phyloP scores from a whole-genome alignment of 768 basidiomycete species.

The Boletellus ananiceps region DNA sequence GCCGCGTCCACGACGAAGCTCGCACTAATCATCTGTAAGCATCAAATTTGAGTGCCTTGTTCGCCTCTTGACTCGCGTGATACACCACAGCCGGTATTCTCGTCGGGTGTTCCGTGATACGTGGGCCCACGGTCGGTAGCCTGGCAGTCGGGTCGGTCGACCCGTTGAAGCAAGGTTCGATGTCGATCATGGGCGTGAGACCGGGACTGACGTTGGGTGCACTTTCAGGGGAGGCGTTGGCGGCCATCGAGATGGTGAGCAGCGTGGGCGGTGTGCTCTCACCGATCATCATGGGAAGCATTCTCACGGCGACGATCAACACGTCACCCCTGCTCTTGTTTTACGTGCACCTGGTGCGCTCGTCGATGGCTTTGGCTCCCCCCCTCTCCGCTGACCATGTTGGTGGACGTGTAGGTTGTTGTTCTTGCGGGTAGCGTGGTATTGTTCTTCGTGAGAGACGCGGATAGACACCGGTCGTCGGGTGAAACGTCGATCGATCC shows the following conservation, averaged over 20 bases:
- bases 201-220: neutral
- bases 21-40: slow-evolving; percentile 16
- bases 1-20: slow-evolving; percentile 7
- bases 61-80: slow-evolving; percentile 1
- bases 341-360: slow-evolving; percentile 22
- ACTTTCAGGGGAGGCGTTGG: slow-evolving; percentile 24
- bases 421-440: slow-evolving; percentile 9
- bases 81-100: slow-evolving; percentile 10
- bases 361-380: neutral
- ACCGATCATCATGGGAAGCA: slow-evolving; percentile 28
- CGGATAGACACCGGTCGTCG: slow-evolving; percentile 11
- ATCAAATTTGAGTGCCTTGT: neutral
- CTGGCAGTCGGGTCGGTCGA: slow-evolving; percentile 26
- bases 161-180: slow-evolving; percentile 27
- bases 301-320: slow-evolving; percentile 23
- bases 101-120: slow-evolving; percentile 12
- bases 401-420: slow-evolving; percentile 8
- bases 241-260: slow-evolving; percentile 26
- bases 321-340: slow-evolving; percentile 20
- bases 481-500: slow-evolving; percentile 2
- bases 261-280: slow-evolving; percentile 20
- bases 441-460: slow-evolving; percentile 24
- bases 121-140: slow-evolving; percentile 20
- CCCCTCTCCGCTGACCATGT: neutral
- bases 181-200: too few species aligned